These are phyloP conservation scores for Colletotrichum lindemuthianum DNA, from an alignment of 2,329 filamentous ascomycete species.

Conservation along the genomic window DNA sequence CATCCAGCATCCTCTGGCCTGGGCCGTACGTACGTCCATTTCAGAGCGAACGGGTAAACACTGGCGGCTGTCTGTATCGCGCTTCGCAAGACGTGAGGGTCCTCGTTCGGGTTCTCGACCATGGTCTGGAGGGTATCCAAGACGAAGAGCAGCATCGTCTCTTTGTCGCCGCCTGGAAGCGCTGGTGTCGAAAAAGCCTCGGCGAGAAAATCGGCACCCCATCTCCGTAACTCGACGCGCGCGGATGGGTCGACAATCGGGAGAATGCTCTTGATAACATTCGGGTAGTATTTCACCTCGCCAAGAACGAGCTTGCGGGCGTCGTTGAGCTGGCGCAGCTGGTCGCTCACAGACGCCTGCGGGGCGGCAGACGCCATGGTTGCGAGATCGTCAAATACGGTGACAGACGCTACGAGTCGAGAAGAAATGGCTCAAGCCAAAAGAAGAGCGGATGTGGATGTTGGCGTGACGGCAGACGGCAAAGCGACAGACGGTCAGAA, in stretches of 20 bases:
- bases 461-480: background rate
- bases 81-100: slow-evolving; percentile 83
- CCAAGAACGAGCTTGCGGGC: slow-evolving; percentile 89
- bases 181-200: slow-evolving; percentile 96
- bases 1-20: background rate
- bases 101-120: slow-evolving; percentile 77
- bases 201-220: slow-evolving; percentile 95
- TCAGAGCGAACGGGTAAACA: slow-evolving; percentile 90
- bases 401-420: slow-evolving; percentile 4
- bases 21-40: slow-evolving; percentile 85
- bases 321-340: slow-evolving; percentile 87
- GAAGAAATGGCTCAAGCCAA: background rate
- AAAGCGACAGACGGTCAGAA: background rate
- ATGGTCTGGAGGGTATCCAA: slow-evolving; percentile 79
- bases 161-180: slow-evolving; percentile 81
- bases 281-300: slow-evolving; percentile 88
- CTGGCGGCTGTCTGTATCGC: slow-evolving; percentile 90
- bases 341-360: slow-evolving; percentile 72
- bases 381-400: slow-evolving; percentile 19
- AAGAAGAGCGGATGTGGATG: slow-evolving; percentile 1
- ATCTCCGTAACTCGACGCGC: slow-evolving; percentile 85
- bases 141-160: slow-evolving; percentile 78
- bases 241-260: slow-evolving; percentile 84
- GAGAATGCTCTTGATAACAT: slow-evolving; percentile 92
- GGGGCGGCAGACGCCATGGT: slow-evolving; percentile 62